phyloP scores from a whole-genome alignment of 345 rosid genomes.

The Eucalyptus regnans region DNA sequence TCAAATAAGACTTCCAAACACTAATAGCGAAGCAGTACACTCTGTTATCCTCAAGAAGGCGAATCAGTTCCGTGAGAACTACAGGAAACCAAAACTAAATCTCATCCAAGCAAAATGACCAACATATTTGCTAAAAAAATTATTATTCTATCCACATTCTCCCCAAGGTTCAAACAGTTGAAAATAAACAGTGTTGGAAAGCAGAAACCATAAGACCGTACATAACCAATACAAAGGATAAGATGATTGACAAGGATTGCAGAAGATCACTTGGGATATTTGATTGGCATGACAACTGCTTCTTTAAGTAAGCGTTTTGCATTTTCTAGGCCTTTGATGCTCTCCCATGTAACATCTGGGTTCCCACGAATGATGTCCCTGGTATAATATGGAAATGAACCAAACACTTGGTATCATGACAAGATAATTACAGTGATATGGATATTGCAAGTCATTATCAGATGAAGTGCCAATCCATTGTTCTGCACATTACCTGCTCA shows the following conservation, averaged over 20 bases:
- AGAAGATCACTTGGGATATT: slow-evolving; percentile 66
- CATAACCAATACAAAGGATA: neutral
- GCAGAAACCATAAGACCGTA: neutral
- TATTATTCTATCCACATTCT: neutral
- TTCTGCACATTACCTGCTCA: slow-evolving; percentile 47
- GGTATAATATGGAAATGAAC: neutral
- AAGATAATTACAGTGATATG: neutral
- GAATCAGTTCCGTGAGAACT: neutral
- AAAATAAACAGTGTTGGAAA: neutral
- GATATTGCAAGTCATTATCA: neutral
- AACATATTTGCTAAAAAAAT: neutral
- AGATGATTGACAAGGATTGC: neutral
- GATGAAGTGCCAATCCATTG: neutral
- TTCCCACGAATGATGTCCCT: slow-evolving; percentile 95
- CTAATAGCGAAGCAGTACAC: neutral
- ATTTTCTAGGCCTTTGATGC: slow-evolving; percentile 80
- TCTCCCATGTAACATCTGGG: slow-evolving; percentile 94
- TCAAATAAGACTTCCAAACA: neutral
- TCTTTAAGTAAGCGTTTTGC: slow-evolving; percentile 90
- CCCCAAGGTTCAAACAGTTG: neutral
- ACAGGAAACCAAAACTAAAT: neutral
- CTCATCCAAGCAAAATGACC: neutral
- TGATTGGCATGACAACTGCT: slow-evolving; percentile 99
- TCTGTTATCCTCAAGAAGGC: neutral
- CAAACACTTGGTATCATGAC: neutral